Evolutionary conservation across 2,329 filamentous ascomycete species (phyloP).

Genomic region (Aphanoascus verrucosus): DNA sequence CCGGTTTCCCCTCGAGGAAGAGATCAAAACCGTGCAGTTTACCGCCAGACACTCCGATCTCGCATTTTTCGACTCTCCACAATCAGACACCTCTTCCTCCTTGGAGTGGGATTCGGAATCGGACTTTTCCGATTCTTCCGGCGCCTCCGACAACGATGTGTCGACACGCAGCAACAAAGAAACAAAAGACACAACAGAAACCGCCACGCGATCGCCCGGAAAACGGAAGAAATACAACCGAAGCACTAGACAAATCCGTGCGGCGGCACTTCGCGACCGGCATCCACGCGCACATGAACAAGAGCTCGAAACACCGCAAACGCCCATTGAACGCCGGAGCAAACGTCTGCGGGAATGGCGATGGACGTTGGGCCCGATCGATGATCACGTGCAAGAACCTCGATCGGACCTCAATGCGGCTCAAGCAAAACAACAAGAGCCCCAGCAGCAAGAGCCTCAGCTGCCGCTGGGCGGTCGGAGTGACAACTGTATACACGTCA

Average conservation of each 20-base stretch:
- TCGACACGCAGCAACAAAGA: constrained; percentile 14
- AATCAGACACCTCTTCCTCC: constrained; percentile 7
- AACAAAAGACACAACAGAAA: background rate
- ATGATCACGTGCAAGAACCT: constrained; percentile 13
- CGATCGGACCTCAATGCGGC: background rate
- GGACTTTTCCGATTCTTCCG: constrained; percentile 24
- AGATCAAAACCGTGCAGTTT: constrained; percentile 47
- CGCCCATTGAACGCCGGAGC: constrained; percentile 43
- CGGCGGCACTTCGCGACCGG: constrained; percentile 31
- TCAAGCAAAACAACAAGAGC: background rate
- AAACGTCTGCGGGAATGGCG: constrained; percentile 47
- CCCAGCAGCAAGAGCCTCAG: background rate
- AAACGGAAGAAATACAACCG: constrained; percentile 11
- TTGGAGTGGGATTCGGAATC: constrained; percentile 22
- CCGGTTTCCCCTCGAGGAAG: constrained; percentile 46
- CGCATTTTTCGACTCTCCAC: constrained; percentile 11
- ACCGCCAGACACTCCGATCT: constrained; percentile 48
- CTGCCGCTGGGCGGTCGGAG: background rate
- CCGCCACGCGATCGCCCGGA: constrained; percentile 1
- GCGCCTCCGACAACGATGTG: constrained; percentile 26
- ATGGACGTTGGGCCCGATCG: constrained; percentile 45
- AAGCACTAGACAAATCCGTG: constrained; percentile 27
- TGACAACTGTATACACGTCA: background rate
- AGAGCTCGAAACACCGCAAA: constrained; percentile 39
- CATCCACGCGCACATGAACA: constrained; percentile 24